Evolutionary conservation across 2,329 filamentous ascomycete genomes (phyloP).

Genomic region (Chaetomium globosum): DNA sequence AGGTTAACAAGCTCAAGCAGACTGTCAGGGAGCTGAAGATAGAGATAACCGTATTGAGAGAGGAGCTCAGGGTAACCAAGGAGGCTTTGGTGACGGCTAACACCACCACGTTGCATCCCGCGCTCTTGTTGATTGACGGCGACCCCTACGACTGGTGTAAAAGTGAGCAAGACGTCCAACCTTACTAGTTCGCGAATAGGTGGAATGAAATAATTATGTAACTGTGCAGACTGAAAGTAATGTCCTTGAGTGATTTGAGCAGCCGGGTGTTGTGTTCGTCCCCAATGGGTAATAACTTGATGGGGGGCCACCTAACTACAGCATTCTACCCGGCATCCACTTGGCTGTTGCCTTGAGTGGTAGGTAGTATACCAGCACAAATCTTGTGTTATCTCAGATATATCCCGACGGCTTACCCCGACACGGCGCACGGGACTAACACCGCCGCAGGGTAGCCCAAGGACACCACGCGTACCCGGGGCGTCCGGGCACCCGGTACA

Average conservation of each 20-base stretch:
- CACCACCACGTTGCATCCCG: background rate
- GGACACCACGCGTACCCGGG: too few species aligned
- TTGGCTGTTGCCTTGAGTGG: too few species aligned
- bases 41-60: background rate
- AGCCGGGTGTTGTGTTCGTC: too few species aligned
- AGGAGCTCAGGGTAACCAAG: background rate
- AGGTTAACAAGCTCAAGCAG: slow-evolving; percentile 1
- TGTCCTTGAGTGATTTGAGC: background rate
- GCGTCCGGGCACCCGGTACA: too few species aligned
- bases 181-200: background rate
- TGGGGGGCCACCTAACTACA: too few species aligned
- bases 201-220: background rate
- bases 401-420: too few species aligned
- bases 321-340: too few species aligned
- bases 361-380: too few species aligned
- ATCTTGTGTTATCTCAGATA: too few species aligned
- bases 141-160: background rate
- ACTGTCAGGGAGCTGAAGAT: background rate
- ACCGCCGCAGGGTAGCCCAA: too few species aligned
- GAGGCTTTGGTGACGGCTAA: background rate
- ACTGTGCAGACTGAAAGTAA: background rate
- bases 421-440: too few species aligned
- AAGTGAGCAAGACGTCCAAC: background rate
- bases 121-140: background rate
- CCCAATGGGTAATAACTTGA: too few species aligned